Base-by-base conservation (phyloP, 495 filamentous ascomycete species). In the Aspergillus bridgeri region DNA sequence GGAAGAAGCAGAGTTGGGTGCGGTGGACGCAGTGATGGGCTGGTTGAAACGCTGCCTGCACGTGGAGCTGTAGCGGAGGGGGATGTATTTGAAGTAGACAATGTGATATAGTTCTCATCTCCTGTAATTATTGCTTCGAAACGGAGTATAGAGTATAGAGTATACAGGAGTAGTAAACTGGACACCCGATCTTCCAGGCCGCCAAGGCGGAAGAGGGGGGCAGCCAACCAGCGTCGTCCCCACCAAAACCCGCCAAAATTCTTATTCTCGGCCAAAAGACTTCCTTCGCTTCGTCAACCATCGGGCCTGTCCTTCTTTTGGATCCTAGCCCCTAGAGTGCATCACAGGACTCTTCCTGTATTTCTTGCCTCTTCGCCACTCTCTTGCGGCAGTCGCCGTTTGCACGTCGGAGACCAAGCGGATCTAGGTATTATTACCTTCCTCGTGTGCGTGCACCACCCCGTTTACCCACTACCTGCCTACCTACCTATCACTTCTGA, bases 21-120 rank as follows among this genome's bases (percentile, higher is more conserved):
- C 65, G 29, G 53, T 67, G 7, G 66, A 60, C n/a, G 58, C 49
- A 15, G 66, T 71, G 38, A 62, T 74, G 29, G 24, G 51, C 42
- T 76, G 73, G 75, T 54, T 79, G 27, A 60, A 68, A 42, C 54
- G 60, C 17, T 18, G 66, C 5, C 64, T 76, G 20, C 64, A 64
- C 42, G 57, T 66, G 27, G 62, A 65, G 8, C 9, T 38, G 33
- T 38, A 38, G 33, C 3, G 43, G 27, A 42, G 3, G 29, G 17
- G 27, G 1, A 6, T 22, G 24, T 18, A 0, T 20, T 2, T 38
- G 1, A 11, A 13, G 8, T 3, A 38, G 9, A 15, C 4, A 38
- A 38, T 38, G 33, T 13, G n/a, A n/a, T 15, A 38, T 4, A 2
- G 17, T 38, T 38, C 33, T 38, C 33, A 2, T 11, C 33, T 38